Percentiles rank a stretch among this genome's conserved stretches.
Conservation (phyloP, 2,329 filamentous ascomycete genomes). For the Trichoderma citrinoviride region DNA sequence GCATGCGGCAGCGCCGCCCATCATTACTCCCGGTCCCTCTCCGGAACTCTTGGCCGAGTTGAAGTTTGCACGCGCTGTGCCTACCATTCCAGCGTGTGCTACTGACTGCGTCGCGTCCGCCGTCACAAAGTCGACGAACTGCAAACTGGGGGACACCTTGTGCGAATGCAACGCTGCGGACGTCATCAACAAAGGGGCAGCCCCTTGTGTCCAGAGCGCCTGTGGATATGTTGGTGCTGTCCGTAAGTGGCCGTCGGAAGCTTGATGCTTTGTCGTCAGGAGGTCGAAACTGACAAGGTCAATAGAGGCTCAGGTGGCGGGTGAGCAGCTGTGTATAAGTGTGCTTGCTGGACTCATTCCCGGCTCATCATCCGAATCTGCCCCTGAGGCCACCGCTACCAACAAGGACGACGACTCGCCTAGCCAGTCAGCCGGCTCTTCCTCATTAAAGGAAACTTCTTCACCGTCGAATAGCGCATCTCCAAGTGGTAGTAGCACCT, state of each 20-base stretch:
- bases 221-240: slow-evolving; percentile 4
- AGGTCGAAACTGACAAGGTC: not conserved
- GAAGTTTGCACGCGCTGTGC: not conserved
- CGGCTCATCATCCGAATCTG: not conserved
- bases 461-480: not conserved
- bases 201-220: slow-evolving; percentile 10
- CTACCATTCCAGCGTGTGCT: slow-evolving; percentile 3
- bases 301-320: slow-evolving; percentile 6
- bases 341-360: slow-evolving; percentile 4
- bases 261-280: too few relatives aligned
- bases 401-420: not conserved
- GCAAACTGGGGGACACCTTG: slow-evolving; percentile 4
- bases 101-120: slow-evolving; percentile 5
- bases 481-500: not conserved
- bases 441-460: not conserved
- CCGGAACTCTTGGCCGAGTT: not conserved
- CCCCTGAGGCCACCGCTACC: not conserved
- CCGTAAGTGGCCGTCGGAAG: not conserved
- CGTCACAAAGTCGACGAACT: slow-evolving; percentile 9
- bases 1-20: not conserved
- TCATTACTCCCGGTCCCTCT: slow-evolving; percentile 10
- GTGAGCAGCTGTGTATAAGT: slow-evolving; percentile 15
- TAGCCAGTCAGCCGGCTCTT: not conserved
- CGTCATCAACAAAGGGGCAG: not conserved
- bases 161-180: slow-evolving; percentile 13